Evolutionary conservation across 371 early-diverging fungal genomes (phyloP), one percentile per base, ranked within the genome.

Genomic region (Rhizopus stolonifer): DNA sequence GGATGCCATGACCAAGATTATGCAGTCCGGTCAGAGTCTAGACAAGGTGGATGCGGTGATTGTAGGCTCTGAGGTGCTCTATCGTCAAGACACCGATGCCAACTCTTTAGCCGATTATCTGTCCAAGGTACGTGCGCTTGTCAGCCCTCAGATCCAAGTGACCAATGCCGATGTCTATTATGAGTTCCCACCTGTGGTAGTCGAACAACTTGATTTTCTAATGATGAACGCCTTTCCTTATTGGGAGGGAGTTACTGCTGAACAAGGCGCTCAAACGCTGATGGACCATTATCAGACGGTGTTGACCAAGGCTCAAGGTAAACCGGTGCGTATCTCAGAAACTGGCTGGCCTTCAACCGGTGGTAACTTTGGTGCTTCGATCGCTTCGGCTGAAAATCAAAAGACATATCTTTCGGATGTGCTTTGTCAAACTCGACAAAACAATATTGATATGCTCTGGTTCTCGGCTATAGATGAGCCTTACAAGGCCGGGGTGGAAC

Each of bases 341-440:
- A 84, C 84, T 23, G 87, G 87, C 17, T 86, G 86, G 86, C 87
- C 87, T 24, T 69, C 80, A 18, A 68, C 33, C 15, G 86, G 87
- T 17, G 65, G 46, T 25, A 73, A 77, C 61, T 80, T 64, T 56
- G 82, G 68, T 2, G 61, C 58, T 9, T 64, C 80, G 3, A 67
- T 69, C 29, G 69, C 84, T 6, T 77, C 81, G 11, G 65, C 77
- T 14, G 60, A 69, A 7, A 85, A 84, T 49, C 65, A 80, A 53
- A 65, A 70, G 47, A 51, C 61, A 50, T 83, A 70, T 49, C 38
- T 77, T 21, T 48, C 56, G 2, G 63, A 62, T 14, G 69, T 73
- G 7, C 46, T 81, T 11, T 84, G 85, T 57, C 57, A 65, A 11
- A 71, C 76, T 18, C 64, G 72, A 25, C 56, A 80, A 31, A 67